Evolutionary conservation across 176 grass and related monocot species (phyloP).

Genomic region (Zea mays): DNA sequence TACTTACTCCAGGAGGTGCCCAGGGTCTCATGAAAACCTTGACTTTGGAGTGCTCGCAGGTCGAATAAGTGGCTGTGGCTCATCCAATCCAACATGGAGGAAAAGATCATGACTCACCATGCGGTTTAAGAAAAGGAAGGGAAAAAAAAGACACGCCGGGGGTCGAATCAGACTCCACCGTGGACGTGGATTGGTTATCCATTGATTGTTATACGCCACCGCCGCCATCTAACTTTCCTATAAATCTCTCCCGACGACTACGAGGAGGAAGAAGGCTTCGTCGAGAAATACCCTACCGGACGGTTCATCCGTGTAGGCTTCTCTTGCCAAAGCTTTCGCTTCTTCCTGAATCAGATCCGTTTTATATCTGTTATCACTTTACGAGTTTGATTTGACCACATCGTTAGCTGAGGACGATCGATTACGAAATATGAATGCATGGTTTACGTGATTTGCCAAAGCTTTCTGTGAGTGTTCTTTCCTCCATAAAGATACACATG

Average conservation of each 20-base stretch:
- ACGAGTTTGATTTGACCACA: not conserved
- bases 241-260: conserved; percentile 18
- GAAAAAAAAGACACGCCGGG: no score
- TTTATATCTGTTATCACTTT: not conserved
- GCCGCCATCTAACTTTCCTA: no score
- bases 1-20: no score
- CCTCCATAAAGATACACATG: conserved; percentile 30
- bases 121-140: no score
- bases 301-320: conserved; percentile 46
- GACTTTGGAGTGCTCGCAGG: no score
- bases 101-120: no score
- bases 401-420: not conserved
- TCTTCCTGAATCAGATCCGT: not conserved
- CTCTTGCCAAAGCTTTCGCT: not conserved
- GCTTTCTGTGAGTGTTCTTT: conserved; percentile 39
- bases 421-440: not conserved
- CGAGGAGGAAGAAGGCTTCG: conserved; percentile 38
- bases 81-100: no score
- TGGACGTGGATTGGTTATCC: no score
- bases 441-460: not conserved
- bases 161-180: no score
- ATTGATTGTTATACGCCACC: no score
- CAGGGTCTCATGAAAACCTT: no score
- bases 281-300: conserved; percentile 50
- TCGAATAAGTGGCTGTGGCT: no score